Conservation (phyloP, 2,329 filamentous ascomycete species). For the Apiospora phragmitis region DNA sequence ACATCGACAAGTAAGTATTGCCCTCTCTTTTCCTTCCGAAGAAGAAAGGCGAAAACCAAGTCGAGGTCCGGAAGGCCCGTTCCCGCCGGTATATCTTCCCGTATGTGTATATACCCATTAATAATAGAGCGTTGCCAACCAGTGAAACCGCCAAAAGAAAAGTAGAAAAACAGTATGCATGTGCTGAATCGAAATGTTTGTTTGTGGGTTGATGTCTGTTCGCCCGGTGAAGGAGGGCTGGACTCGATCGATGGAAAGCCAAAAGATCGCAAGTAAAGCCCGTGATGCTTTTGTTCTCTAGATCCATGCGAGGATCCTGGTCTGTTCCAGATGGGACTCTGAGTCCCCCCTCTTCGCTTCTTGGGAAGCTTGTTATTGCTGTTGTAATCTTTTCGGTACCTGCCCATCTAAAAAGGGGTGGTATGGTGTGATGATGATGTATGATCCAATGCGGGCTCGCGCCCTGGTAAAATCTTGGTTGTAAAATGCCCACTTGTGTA, state of each 20-base stretch:
- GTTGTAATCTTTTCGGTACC: constrained; percentile 16
- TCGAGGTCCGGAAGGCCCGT: constrained; percentile 12
- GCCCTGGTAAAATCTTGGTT: constrained; percentile 26
- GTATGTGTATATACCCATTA: not conserved
- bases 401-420: constrained; percentile 22
- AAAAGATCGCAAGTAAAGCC: not conserved
- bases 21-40: constrained; percentile 20
- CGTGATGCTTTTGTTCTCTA: not conserved
- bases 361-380: constrained; percentile 20
- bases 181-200: constrained; percentile 1
- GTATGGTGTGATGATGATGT: constrained; percentile 1
- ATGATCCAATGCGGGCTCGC: constrained; percentile 23
- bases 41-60: constrained; percentile 13
- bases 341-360: not conserved
- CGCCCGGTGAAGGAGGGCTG: not conserved
- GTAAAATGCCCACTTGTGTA: constrained; percentile 12
- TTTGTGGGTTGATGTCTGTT: not conserved
- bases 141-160: not conserved
- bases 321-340: not conserved
- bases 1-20: not conserved
- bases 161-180: not conserved
- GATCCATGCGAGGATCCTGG: constrained; percentile 11
- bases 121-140: constrained; percentile 1
- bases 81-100: not conserved
- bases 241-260: not conserved